A percentile compares a stretch with the other conserved stretches of the same genome.
Conservation (phyloP, 495 filamentous ascomycete species). For the Neurospora sp. region DNA sequence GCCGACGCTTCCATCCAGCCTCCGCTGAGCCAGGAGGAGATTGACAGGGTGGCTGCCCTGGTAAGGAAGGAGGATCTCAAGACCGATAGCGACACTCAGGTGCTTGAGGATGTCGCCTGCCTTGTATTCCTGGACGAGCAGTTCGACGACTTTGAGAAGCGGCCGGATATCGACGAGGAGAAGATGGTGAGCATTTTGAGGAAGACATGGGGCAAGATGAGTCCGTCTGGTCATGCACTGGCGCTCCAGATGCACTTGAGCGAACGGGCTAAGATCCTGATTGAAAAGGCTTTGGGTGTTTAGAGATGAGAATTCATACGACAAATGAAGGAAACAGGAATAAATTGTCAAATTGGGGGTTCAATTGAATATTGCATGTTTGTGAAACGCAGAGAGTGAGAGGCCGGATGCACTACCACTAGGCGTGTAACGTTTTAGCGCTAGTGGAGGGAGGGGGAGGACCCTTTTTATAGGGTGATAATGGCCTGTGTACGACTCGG, state of each 20-base stretch:
- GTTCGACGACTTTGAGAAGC: slow-evolving; percentile 61
- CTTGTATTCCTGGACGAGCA: slow-evolving; percentile 80
- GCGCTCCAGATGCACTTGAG: slow-evolving; percentile 56
- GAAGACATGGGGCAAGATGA: slow-evolving; percentile 87
- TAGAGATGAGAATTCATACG: not conserved
- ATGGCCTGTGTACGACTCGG: not conserved
- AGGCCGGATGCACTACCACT: not conserved
- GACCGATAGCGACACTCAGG: slow-evolving; percentile 55
- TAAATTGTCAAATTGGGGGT: not conserved
- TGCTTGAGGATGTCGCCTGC: slow-evolving; percentile 76
- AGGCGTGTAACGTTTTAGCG: not conserved
- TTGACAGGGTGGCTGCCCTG: slow-evolving; percentile 46
- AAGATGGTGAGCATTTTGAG: slow-evolving; percentile 63
- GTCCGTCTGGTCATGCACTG: slow-evolving; percentile 50
- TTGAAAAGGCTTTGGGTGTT: slow-evolving; percentile 50
- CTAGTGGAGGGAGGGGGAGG: not conserved
- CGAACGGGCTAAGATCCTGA: slow-evolving; percentile 47
- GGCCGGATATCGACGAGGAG: slow-evolving; percentile 50
- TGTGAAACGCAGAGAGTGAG: not conserved
- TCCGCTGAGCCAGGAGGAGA: slow-evolving; percentile 26
- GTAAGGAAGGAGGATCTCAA: slow-evolving; percentile 57
- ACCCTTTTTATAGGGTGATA: not conserved
- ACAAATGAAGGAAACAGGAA: not conserved
- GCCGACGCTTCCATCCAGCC: slow-evolving; percentile 26
- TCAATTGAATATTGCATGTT: not conserved